Percentiles rank a stretch among this genome's conserved stretches.
Evolutionary conservation across 2,329 filamentous ascomycete genomes (phyloP).

Genomic region (Albophoma yamanashiensis): DNA sequence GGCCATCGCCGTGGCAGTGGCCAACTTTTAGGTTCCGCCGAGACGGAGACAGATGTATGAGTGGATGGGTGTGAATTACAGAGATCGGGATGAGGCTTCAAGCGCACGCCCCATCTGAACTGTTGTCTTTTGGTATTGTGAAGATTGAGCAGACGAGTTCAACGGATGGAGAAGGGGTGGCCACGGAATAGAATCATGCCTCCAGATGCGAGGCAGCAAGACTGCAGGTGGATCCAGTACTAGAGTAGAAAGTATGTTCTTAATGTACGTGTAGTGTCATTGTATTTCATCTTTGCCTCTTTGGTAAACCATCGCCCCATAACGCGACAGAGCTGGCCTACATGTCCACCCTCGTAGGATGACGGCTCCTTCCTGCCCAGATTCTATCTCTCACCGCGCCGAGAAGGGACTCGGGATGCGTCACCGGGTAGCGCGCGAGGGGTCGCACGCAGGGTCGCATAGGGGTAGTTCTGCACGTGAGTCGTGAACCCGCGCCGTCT

Average conservation of each 20-base stretch:
- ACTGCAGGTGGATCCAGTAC: neutral
- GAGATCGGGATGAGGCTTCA: neutral
- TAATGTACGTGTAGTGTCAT: constrained; percentile 2
- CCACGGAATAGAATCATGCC: neutral
- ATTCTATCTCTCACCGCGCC: neutral
- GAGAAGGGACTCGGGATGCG: neutral
- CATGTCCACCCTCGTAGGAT: no score
- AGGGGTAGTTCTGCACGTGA: neutral
- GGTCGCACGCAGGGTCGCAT: neutral
- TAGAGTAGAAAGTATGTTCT: constrained; percentile 1
- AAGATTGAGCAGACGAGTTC: neutral
- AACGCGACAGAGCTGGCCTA: neutral
- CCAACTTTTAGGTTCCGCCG: constrained; percentile 50
- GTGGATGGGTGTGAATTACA: neutral
- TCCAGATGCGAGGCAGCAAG: neutral
- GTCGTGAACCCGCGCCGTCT: neutral
- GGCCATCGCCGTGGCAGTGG: constrained; percentile 87
- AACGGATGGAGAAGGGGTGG: neutral
- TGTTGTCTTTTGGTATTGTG: neutral
- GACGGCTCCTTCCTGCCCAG: neutral
- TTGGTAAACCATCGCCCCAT: neutral
- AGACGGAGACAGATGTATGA: constrained; percentile 7
- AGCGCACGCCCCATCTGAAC: neutral
- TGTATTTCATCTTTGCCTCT: neutral
- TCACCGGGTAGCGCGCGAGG: neutral